Conservation (phyloP, 495 filamentous ascomycete genomes). For the Aspergillus diversus region DNA sequence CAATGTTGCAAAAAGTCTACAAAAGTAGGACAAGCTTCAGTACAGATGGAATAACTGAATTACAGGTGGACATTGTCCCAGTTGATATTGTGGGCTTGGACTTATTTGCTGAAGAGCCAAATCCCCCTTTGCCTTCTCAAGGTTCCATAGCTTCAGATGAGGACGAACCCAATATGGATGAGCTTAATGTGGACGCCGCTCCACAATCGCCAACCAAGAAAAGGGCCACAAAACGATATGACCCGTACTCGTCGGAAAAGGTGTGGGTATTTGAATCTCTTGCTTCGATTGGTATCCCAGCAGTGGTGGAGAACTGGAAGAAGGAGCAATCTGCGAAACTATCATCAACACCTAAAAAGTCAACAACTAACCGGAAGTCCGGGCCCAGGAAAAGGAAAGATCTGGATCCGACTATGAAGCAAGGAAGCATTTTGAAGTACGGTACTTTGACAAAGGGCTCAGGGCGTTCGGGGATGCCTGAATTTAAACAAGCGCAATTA, state of each 20-base stretch:
- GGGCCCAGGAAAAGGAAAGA: slow-evolving; percentile 46
- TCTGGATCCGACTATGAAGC: slow-evolving; percentile 49
- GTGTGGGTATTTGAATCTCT: slow-evolving; percentile 78
- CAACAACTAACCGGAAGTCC: slow-evolving; percentile 29
- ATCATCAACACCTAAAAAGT: slow-evolving; percentile 36
- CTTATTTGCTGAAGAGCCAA: slow-evolving; percentile 67
- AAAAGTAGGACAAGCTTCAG: slow-evolving; percentile 67
- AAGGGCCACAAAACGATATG: slow-evolving; percentile 63
- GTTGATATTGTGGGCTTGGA: slow-evolving; percentile 77
- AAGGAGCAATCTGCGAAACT: slow-evolving; percentile 52
- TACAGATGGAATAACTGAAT: slow-evolving; percentile 74
- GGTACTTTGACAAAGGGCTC: slow-evolving; percentile 45
- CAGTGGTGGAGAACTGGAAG: slow-evolving; percentile 79
- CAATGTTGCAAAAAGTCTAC: slow-evolving; percentile 60
- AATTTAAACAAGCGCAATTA: slow-evolving; percentile 38
- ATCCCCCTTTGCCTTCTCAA: slow-evolving; percentile 48
- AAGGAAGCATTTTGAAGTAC: slow-evolving; percentile 51
- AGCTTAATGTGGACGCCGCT: slow-evolving; percentile 34
- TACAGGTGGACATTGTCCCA: slow-evolving; percentile 78
- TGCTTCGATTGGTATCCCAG: slow-evolving; percentile 69
- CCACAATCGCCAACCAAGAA: slow-evolving; percentile 30
- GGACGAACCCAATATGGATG: slow-evolving; percentile 53
- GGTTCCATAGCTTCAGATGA: slow-evolving; percentile 58
- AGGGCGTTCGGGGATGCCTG: slow-evolving; percentile 34
- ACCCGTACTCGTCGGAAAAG: slow-evolving; percentile 67